phyloP scores from a whole-genome alignment of 495 filamentous ascomycete genomes.

The Penicillium bialowiezense region DNA sequence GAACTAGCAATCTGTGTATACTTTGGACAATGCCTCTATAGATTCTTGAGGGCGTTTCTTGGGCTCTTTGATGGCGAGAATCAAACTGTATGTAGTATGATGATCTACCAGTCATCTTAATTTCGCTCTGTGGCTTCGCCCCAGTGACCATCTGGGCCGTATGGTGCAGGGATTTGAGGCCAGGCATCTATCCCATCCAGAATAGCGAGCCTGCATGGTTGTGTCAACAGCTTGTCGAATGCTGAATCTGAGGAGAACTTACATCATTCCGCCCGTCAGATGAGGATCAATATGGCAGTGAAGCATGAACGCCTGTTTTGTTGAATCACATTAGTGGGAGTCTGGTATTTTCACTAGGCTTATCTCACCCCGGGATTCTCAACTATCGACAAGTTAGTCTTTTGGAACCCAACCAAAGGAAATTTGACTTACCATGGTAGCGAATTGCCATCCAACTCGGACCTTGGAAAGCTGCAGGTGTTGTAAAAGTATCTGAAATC shows the following conservation, averaged over 20 bases:
- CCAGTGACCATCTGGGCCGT: conserved; percentile 1
- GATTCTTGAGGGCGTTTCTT: not conserved
- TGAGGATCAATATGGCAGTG: conserved; percentile 5
- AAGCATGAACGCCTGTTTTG: conserved; percentile 2
- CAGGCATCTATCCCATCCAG: not conserved
- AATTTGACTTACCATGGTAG: not conserved
- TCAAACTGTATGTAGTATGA: not conserved
- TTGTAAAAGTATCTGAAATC: conserved; percentile 1
- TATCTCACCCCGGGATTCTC: conserved; percentile 1
- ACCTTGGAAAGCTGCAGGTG: not conserved
- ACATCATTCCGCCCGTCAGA: conserved; percentile 4
- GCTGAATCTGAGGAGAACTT: not conserved
- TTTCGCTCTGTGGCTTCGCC: not conserved
- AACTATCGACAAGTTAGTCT: not conserved
- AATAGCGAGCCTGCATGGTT: not conserved
- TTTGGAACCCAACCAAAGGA: not conserved
- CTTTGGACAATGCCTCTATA: not conserved
- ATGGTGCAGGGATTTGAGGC: not conserved
- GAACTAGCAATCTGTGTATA: conserved; percentile 12
- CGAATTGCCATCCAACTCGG: conserved; percentile 2
- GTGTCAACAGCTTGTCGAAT: not conserved
- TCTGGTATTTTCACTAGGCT: not conserved
- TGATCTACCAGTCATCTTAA: not conserved
- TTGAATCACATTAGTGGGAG: not conserved
- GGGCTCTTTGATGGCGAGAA: not conserved